These are phyloP conservation scores for Drosera spatulata DNA, from an alignment of 179 eudicot genomes.

Conservation along the genomic window DNA sequence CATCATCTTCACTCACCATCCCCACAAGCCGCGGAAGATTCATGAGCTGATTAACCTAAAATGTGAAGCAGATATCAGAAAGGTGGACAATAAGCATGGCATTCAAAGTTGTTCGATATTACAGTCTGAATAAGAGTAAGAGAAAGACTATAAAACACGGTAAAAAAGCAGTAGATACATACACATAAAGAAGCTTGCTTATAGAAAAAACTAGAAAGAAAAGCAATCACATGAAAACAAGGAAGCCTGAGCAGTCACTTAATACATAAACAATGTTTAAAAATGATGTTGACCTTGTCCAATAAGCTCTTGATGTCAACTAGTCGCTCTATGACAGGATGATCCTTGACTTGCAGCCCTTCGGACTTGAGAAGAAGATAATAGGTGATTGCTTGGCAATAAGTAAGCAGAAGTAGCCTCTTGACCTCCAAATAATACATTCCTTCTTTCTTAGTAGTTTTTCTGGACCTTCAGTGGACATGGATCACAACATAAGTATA, in stretches of 20 bases:
- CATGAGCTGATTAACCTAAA: constrained; percentile 65
- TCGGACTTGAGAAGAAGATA: constrained; percentile 96
- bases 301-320: constrained; percentile 75
- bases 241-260: no score
- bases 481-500: no score
- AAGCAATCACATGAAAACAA: no score
- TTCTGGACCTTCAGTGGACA: constrained; percentile 40
- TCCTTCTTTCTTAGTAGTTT: constrained; percentile 37
- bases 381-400: constrained; percentile 86
- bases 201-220: no score
- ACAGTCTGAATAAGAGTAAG: no score
- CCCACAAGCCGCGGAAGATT: constrained; percentile 61
- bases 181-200: no score
- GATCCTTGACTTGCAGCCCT: constrained; percentile 83
- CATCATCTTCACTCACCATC: constrained; percentile 22
- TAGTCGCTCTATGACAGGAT: constrained; percentile 88
- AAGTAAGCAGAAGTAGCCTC: constrained; percentile 55
- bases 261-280: not conserved
- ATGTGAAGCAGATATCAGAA: constrained; percentile 2
- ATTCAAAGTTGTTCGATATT: no score
- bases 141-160: no score
- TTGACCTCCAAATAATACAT: constrained; percentile 80
- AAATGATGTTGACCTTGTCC: constrained; percentile 46
- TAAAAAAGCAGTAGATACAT: no score
- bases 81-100: no score